A percentile compares a stretch with the other conserved stretches of the same genome.
phyloP scores from a whole-genome alignment of 148 eudicot species.

The Rhododendron molle region DNA sequence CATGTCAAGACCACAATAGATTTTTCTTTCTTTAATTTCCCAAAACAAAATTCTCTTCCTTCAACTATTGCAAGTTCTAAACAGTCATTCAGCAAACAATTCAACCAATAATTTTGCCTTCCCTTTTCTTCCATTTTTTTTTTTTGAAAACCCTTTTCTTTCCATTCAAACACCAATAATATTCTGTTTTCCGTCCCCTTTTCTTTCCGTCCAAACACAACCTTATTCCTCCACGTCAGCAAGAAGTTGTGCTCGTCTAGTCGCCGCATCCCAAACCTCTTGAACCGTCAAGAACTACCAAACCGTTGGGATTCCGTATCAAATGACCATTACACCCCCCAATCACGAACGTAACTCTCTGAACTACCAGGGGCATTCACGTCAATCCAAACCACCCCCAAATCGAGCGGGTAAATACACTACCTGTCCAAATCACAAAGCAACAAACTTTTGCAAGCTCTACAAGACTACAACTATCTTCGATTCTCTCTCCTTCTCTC shows the following conservation, averaged over 20 bases:
- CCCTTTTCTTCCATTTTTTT: background rate
- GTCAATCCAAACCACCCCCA: background rate
- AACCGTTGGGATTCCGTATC: background rate
- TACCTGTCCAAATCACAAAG: background rate
- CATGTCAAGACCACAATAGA: too few relatives aligned
- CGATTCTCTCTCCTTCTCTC: background rate
- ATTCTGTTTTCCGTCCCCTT: background rate
- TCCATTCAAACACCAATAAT: background rate
- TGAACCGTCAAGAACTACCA: background rate
- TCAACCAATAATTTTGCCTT: background rate
- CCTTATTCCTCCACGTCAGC: background rate
- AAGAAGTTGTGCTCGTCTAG: background rate
- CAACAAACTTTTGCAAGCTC: conserved; percentile 16
- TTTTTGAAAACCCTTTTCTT: background rate
- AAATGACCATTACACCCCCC: background rate
- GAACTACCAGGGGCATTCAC: background rate
- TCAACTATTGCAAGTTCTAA: too few relatives aligned
- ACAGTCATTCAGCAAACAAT: too few relatives aligned
- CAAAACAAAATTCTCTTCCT: too few relatives aligned
- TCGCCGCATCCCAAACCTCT: background rate
- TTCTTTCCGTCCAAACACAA: background rate
- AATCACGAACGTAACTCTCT: background rate
- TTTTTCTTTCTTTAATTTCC: too few relatives aligned
- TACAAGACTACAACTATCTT: conserved; percentile 4
- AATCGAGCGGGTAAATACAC: conserved; percentile 9